These are phyloP conservation scores for Gentiana macrophylla DNA, from an alignment of 257 asterid species.

Conservation along the genomic window DNA sequence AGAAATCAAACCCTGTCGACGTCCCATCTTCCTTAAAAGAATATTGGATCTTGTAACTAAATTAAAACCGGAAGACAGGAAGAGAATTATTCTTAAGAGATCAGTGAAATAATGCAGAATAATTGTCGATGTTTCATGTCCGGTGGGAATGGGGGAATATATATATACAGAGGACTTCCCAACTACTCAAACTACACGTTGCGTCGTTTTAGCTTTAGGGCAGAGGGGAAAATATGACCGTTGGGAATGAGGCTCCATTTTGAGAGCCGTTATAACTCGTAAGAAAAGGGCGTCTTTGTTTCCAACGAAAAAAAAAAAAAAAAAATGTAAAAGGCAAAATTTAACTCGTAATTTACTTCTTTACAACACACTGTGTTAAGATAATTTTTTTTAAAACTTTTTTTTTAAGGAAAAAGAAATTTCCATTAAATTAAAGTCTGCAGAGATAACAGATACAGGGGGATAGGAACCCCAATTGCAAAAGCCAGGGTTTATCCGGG, in stretches of 20 bases:
- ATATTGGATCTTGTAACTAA: not conserved
- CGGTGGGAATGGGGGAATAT: slow-evolving; percentile 11
- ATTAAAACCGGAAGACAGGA: slow-evolving; percentile 16
- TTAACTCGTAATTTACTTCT: too few relatives aligned
- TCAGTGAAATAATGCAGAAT: not conserved
- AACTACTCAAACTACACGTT: slow-evolving; percentile 24
- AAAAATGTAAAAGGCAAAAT: too few relatives aligned
- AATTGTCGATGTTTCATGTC: slow-evolving; percentile 7
- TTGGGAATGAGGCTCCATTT: slow-evolving; percentile 20
- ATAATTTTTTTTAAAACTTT: too few relatives aligned
- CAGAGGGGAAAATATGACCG: slow-evolving; percentile 24
- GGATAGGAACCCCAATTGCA: too few relatives aligned
- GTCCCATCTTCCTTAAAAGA: slow-evolving; percentile 17
- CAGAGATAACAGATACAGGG: too few relatives aligned
- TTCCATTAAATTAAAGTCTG: too few relatives aligned
- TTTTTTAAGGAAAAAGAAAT: too few relatives aligned
- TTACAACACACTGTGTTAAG: too few relatives aligned
- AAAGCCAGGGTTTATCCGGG: too few relatives aligned
- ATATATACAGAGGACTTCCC: slow-evolving; percentile 12
- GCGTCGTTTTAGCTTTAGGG: slow-evolving; percentile 14
- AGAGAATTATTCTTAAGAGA: not conserved
- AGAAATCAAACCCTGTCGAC: slow-evolving; percentile 13
- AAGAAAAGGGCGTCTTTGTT: not conserved
- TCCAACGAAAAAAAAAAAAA: too few relatives aligned
- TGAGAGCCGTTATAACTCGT: slow-evolving; percentile 31